Evolutionary conservation across 2,329 filamentous ascomycete species (phyloP).

Genomic region (Hortaea werneckii): DNA sequence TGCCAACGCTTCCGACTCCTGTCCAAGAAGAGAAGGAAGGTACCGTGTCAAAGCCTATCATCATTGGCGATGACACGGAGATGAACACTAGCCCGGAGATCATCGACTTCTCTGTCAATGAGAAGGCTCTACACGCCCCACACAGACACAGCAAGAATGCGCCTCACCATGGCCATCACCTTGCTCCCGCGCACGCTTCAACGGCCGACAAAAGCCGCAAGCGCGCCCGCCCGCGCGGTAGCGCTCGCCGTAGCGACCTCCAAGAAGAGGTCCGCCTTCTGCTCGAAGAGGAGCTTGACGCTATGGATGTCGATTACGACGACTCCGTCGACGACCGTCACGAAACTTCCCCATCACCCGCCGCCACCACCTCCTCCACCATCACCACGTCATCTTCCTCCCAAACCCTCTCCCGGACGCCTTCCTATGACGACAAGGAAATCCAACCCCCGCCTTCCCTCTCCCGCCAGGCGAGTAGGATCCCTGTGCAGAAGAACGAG

Average conservation of each 20-base stretch:
- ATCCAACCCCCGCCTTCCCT: conserved; percentile 16
- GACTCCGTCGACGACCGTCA: conserved; percentile 5
- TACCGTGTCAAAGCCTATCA: conserved; percentile 16
- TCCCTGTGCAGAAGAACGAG: conserved; percentile 22
- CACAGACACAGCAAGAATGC: conserved; percentile 24
- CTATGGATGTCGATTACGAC: conserved; percentile 17
- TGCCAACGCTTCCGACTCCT: conserved; percentile 22
- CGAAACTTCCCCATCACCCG: conserved; percentile 16
- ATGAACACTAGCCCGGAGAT: conserved; percentile 20
- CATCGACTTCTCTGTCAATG: conserved; percentile 22
- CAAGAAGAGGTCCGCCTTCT: conserved; percentile 26
- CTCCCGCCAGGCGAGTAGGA: conserved; percentile 11
- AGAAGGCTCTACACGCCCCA: conserved; percentile 21
- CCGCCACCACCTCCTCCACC: conserved; percentile 13
- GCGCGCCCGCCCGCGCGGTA: conserved; percentile 21
- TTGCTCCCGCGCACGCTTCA: background rate
- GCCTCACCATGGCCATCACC: conserved; percentile 3
- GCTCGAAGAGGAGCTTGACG: conserved; percentile 20
- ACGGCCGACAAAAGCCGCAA: conserved; percentile 18
- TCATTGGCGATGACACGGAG: conserved; percentile 22
- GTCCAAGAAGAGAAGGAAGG: conserved; percentile 18
- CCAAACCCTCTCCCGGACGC: conserved; percentile 1
- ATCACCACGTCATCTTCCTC: conserved; percentile 16
- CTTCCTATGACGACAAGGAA: conserved; percentile 7
- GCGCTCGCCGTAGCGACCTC: conserved; percentile 20